Conservation (phyloP, 306 rosid species). For the Dryas drummondii region DNA sequence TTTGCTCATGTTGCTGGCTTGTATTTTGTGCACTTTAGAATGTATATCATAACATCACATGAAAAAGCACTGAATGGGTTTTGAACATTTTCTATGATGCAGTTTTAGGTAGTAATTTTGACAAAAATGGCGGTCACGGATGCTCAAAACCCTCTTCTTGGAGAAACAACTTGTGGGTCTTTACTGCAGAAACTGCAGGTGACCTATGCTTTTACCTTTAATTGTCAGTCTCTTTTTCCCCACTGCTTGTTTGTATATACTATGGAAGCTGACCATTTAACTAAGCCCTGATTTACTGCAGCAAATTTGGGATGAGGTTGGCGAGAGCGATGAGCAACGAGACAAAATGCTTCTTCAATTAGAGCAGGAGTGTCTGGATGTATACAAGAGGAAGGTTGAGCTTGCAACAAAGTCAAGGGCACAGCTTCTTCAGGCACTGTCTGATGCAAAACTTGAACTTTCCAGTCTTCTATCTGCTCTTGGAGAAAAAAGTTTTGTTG, state of each 20-base stretch:
- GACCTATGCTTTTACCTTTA: slow-evolving; percentile 21
- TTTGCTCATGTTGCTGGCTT: slow-evolving; percentile 10
- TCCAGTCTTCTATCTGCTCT: slow-evolving; percentile 87
- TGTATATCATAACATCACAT: background rate
- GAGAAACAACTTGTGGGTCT: slow-evolving; percentile 82
- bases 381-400: slow-evolving; percentile 94
- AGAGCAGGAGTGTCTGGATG: slow-evolving; percentile 96
- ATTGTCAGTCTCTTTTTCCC: background rate
- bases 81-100: slow-evolving; percentile 30
- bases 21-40: slow-evolving; percentile 11
- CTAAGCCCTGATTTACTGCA: slow-evolving; percentile 25
- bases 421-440: slow-evolving; percentile 81
- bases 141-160: slow-evolving; percentile 64
- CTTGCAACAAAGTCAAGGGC: slow-evolving; percentile 95
- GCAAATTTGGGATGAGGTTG: slow-evolving; percentile 99
- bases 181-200: slow-evolving; percentile 91
- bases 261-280: slow-evolving; percentile 6
- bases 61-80: slow-evolving; percentile 9
- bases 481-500: slow-evolving; percentile 64
- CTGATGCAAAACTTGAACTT: slow-evolving; percentile 77
- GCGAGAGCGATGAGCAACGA: slow-evolving; percentile 89
- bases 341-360: slow-evolving; percentile 98
- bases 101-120: slow-evolving; percentile 40
- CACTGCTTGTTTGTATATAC: background rate
- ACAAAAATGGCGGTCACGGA: slow-evolving; percentile 75